Evolutionary conservation across 495 filamentous ascomycete species (phyloP).

Genomic region (Halenospora varia): DNA sequence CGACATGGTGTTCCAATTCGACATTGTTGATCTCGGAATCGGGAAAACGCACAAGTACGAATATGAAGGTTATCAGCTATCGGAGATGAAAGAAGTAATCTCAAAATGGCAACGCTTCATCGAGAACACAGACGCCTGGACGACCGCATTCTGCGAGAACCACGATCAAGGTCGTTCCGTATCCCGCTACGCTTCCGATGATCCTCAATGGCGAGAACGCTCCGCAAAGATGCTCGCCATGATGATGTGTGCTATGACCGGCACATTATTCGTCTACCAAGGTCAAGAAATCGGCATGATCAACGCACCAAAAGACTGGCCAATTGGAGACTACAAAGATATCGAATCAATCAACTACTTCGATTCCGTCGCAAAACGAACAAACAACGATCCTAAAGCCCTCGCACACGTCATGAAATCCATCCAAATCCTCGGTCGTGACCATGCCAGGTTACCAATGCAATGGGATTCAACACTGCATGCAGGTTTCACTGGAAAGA

Average conservation of each 20-base stretch:
- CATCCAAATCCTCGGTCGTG: conserved; percentile 49
- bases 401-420: conserved; percentile 35
- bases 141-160: conserved; percentile 60
- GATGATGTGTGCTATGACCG: conserved; percentile 48
- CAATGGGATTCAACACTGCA: conserved; percentile 52
- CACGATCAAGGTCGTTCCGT: conserved; percentile 60
- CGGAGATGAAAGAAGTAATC: conserved; percentile 46
- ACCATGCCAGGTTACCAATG: conserved; percentile 59
- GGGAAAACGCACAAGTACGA: conserved; percentile 10
- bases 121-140: conserved; percentile 57
- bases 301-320: conserved; percentile 56
- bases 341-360: conserved; percentile 60
- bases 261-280: conserved; percentile 64
- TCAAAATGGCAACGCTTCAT: conserved; percentile 57
- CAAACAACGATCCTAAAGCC: conserved; percentile 10
- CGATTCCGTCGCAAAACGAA: conserved; percentile 30
- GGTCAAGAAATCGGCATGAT: conserved; percentile 67
- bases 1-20: conserved; percentile 66
- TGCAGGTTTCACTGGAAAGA: conserved; percentile 42
- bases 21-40: conserved; percentile 47
- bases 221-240: conserved; percentile 60
- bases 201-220: conserved; percentile 39
- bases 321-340: conserved; percentile 60
- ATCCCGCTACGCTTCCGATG: conserved; percentile 44
- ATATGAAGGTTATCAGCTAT: conserved; percentile 34